Percentiles rank a stretch among this genome's conserved stretches.
phyloP scores from a whole-genome alignment of 2,329 filamentous ascomycete species.

The Microcyclosporella mali region DNA sequence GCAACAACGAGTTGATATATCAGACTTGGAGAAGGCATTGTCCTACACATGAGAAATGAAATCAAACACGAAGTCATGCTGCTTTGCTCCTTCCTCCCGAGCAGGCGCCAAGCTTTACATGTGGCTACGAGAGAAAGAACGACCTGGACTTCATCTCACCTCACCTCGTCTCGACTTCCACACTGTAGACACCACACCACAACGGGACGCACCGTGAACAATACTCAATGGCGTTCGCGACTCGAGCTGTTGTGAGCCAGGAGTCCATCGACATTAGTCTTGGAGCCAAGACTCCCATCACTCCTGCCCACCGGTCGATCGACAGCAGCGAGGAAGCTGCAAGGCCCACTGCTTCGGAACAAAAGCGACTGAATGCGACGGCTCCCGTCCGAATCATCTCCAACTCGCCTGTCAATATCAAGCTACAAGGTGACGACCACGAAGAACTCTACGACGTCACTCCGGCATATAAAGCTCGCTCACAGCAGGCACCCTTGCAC shows the following conservation, averaged over 20 bases:
- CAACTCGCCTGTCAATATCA: not conserved
- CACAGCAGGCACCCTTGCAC: too few species aligned
- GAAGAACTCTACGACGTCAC: slow-evolving; percentile 17
- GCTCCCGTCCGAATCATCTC: not conserved
- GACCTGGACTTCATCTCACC: not conserved
- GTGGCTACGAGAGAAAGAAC: too few species aligned
- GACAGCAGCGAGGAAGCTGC: slow-evolving; percentile 11
- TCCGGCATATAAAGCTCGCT: slow-evolving; percentile 7
- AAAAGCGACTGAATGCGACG: not conserved
- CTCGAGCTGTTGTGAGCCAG: slow-evolving; percentile 5
- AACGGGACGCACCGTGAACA: not conserved
- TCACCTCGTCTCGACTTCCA: slow-evolving; percentile 2
- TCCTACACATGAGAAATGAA: not conserved
- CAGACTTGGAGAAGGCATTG: slow-evolving; percentile 5
- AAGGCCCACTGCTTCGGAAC: not conserved
- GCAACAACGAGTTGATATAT: slow-evolving; percentile 1
- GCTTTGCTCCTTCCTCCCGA: not conserved
- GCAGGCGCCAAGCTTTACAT: too few species aligned
- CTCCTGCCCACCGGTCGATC: slow-evolving; percentile 9
- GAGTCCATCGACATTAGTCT: slow-evolving; percentile 21
- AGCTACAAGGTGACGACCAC: not conserved
- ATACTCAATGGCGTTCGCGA: not conserved
- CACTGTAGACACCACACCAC: not conserved
- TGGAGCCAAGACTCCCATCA: slow-evolving; percentile 5
- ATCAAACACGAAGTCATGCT: slow-evolving; percentile 1